Evolutionary conservation across 208 protist genomes (phyloP).

Genomic region (Zelonia costaricensis): DNA sequence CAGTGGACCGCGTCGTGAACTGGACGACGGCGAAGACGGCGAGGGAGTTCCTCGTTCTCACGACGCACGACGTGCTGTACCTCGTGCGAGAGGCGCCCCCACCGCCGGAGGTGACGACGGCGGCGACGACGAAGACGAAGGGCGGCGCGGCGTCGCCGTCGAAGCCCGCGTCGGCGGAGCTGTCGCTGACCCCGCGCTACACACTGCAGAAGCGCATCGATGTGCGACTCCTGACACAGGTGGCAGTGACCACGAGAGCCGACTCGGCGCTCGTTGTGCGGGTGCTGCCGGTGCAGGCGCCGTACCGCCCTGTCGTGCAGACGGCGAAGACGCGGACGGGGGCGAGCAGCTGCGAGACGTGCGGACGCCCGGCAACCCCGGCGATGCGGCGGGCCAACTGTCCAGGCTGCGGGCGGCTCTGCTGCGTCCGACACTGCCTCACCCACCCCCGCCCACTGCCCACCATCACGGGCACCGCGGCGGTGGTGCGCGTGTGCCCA

Average conservation of each 20-base stretch:
- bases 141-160: background rate
- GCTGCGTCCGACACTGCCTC: constrained; percentile 58
- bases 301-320: constrained; percentile 42
- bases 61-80: constrained; percentile 33
- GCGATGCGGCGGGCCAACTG: constrained; percentile 66
- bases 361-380: constrained; percentile 19
- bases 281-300: constrained; percentile 46
- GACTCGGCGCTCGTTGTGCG: constrained; percentile 74
- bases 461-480: constrained; percentile 31
- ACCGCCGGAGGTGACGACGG: background rate
- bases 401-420: constrained; percentile 67
- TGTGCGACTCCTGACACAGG: constrained; percentile 57
- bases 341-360: constrained; percentile 29
- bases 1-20: constrained; percentile 42
- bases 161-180: background rate
- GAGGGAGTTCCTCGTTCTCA: constrained; percentile 41
- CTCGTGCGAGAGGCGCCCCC: constrained; percentile 20
- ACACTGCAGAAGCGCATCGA: constrained; percentile 65
- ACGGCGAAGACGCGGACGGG: constrained; percentile 20
- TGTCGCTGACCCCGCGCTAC: constrained; percentile 17
- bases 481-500: constrained; percentile 41
- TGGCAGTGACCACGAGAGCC: constrained; percentile 62
- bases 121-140: background rate
- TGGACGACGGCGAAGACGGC: constrained; percentile 37
- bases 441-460: constrained; percentile 55